phyloP scores from a whole-genome alignment of 2,329 filamentous ascomycete genomes.

The Niveomyces coronatus region DNA sequence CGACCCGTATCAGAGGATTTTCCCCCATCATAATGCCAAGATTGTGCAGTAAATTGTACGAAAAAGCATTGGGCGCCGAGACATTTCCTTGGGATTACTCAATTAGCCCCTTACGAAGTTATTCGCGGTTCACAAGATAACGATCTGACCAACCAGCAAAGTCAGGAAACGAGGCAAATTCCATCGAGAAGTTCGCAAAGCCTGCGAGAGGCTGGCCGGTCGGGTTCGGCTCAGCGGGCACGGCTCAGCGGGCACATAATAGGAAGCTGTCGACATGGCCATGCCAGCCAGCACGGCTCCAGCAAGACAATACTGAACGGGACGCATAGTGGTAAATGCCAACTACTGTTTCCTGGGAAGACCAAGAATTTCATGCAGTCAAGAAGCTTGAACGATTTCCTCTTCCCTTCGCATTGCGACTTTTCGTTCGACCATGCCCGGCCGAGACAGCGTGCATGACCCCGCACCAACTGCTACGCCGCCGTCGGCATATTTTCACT shows the following conservation, averaged over 20 bases:
- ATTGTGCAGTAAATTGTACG: conserved; percentile 48
- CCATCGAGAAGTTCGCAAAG: conserved; percentile 43
- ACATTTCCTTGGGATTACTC: conserved; percentile 38
- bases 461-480: too few relatives aligned
- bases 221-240: background rate
- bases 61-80: conserved; percentile 47
- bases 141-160: conserved; percentile 28
- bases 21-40: conserved; percentile 41
- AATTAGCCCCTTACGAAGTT: too few relatives aligned
- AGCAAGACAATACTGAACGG: too few relatives aligned
- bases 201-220: conserved; percentile 4
- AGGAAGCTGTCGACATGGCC: background rate
- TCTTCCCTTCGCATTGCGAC: too few relatives aligned
- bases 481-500: too few relatives aligned
- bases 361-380: too few relatives aligned
- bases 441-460: too few relatives aligned
- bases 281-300: too few relatives aligned
- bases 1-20: conserved; percentile 51
- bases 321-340: too few relatives aligned
- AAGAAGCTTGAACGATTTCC: too few relatives aligned
- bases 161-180: conserved; percentile 41
- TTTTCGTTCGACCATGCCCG: too few relatives aligned
- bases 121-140: background rate
- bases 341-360: too few relatives aligned
- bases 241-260: background rate